A percentile compares a stretch with the other conserved stretches of the same genome.
Evolutionary conservation across 225 moss, liverwort and hornwort species (phyloP).

Genomic region (Polytrichum commune): DNA sequence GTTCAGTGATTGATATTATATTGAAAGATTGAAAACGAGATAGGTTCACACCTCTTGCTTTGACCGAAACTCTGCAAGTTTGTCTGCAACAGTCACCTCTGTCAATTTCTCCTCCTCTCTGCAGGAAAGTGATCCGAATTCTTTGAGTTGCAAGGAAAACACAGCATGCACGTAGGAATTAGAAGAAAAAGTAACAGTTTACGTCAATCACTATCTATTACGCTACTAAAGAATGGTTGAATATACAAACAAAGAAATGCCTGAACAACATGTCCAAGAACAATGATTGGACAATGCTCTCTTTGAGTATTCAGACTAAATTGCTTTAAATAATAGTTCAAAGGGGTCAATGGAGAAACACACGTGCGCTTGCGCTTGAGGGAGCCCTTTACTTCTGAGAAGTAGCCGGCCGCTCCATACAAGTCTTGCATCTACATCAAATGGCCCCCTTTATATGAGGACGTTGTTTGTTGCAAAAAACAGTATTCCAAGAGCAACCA

Average conservation of each 20-base stretch:
- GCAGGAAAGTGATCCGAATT: background rate
- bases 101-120: constrained; percentile 81
- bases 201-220: no score
- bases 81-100: constrained; percentile 77
- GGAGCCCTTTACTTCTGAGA: constrained; percentile 78
- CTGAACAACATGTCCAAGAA: no score
- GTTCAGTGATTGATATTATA: no score
- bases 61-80: constrained; percentile 68
- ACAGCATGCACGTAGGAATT: no score
- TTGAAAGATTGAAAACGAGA: background rate
- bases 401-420: constrained; percentile 80
- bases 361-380: constrained; percentile 78
- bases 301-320: background rate
- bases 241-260: no score
- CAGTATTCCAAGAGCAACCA: background rate
- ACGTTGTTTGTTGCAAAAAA: background rate
- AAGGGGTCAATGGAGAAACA: constrained; percentile 24
- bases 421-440: constrained; percentile 75
- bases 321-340: background rate
- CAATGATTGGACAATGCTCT: no score
- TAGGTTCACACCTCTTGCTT: constrained; percentile 62
- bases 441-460: background rate
- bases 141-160: no score
- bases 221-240: no score
- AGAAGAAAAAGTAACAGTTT: no score